phyloP scores from a whole-genome alignment of 306 rosid genomes.

The Ceratonia siliqua region DNA sequence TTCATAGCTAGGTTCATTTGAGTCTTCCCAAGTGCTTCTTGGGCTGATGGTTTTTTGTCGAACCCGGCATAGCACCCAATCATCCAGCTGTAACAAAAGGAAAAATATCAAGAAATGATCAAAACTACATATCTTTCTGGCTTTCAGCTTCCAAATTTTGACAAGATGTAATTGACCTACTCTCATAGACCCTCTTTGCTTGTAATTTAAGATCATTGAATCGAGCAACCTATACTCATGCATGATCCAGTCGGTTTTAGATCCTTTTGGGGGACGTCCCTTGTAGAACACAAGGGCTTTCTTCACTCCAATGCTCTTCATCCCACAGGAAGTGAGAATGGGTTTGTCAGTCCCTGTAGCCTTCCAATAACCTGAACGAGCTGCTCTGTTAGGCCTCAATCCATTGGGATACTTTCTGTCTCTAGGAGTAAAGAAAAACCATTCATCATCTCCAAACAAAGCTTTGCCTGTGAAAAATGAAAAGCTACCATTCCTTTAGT shows the following conservation, averaged over 20 bases:
- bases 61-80: constrained; percentile 78
- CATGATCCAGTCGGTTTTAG: constrained; percentile 81
- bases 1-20: constrained; percentile 38
- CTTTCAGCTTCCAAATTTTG: neutral
- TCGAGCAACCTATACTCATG: constrained; percentile 73
- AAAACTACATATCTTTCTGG: constrained; percentile 1
- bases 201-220: constrained; percentile 42
- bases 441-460: constrained; percentile 69
- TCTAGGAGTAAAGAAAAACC: constrained; percentile 79
- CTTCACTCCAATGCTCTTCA: constrained; percentile 69
- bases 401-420: constrained; percentile 85
- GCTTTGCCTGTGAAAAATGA: constrained; percentile 41
- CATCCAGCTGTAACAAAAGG: constrained; percentile 58
- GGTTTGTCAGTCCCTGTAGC: constrained; percentile 81
- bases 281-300: constrained; percentile 74
- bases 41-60: constrained; percentile 43
- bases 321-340: constrained; percentile 58
- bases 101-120: constrained; percentile 1
- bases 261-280: constrained; percentile 76
- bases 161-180: constrained; percentile 48
- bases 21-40: constrained; percentile 49
- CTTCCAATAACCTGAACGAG: constrained; percentile 79
- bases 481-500: constrained; percentile 4
- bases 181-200: constrained; percentile 61
- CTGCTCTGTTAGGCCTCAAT: constrained; percentile 75